Percentiles rank a stretch among this genome's conserved stretches.
Evolutionary conservation across 164 flowering plant genomes (phyloP).

Genomic region (Stephania cephalantha): DNA sequence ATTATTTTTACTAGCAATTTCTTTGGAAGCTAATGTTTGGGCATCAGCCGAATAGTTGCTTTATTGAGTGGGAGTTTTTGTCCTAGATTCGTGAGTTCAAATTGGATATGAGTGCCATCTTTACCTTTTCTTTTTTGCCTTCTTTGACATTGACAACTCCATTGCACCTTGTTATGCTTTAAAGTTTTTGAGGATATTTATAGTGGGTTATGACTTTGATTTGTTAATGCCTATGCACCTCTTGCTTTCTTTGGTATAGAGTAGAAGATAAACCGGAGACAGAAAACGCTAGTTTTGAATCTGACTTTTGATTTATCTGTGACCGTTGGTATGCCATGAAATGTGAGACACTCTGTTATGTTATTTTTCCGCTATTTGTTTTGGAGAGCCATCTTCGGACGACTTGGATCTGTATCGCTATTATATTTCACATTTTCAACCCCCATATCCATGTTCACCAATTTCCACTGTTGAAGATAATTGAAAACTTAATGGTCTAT

Average conservation of each 20-base stretch:
- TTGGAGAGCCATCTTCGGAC: not conserved
- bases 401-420: too few relatives aligned
- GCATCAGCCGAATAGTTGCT: not conserved
- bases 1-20: not conserved
- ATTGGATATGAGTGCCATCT: not conserved
- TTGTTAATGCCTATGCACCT: not conserved
- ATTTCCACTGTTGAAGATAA: too few relatives aligned
- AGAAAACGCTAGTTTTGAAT: not conserved
- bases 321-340: not conserved
- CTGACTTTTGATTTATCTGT: not conserved
- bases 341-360: not conserved
- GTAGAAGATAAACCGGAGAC: not conserved
- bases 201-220: not conserved
- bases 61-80: not conserved
- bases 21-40: not conserved
- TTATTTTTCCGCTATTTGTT: not conserved
- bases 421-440: too few relatives aligned
- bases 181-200: not conserved
- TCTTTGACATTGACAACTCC: not conserved
- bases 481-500: too few relatives aligned
- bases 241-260: not conserved
- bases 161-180: not conserved
- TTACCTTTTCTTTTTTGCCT: not conserved
- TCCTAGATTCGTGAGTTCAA: not conserved
- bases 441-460: too few relatives aligned